Percentiles rank a stretch among this genome's conserved stretches.
These are phyloP conservation scores for Aureoboletus auriporus DNA, from an alignment of 768 basidiomycete species.

Conservation along the genomic window DNA sequence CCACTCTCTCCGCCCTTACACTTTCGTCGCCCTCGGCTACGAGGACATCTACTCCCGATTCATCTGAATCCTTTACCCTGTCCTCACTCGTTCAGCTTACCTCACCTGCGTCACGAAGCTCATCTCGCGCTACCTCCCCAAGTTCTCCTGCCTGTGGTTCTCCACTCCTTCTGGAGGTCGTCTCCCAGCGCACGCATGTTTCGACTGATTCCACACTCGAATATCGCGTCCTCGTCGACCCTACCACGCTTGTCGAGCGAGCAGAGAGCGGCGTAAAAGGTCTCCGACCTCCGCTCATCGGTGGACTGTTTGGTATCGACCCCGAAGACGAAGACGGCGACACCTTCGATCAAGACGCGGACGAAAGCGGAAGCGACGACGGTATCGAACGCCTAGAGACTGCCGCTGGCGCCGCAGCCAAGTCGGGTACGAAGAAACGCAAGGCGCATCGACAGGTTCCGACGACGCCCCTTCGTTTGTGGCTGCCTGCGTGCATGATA, in stretches of 20 bases:
- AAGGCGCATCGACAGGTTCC: conserved; percentile 35
- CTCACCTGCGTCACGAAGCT: neutral
- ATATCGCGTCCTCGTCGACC: conserved; percentile 77
- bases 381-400: conserved; percentile 23
- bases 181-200: conserved; percentile 58
- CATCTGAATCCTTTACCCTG: conserved; percentile 7
- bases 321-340: conserved; percentile 45
- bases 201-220: conserved; percentile 72
- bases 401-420: conserved; percentile 18
- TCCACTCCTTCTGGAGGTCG: conserved; percentile 60
- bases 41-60: neutral
- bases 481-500: conserved; percentile 84
- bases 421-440: conserved; percentile 18
- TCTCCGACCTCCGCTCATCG: conserved; percentile 42
- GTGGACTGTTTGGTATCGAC: conserved; percentile 35
- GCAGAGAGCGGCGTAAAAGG: conserved; percentile 67
- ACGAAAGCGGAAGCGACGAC: conserved; percentile 44
- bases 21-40: conserved; percentile 13
- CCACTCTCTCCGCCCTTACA: conserved; percentile 8
- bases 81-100: conserved; percentile 16
- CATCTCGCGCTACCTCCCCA: conserved; percentile 3
- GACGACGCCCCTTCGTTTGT: conserved; percentile 56
- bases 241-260: conserved; percentile 58
- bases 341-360: conserved; percentile 23
- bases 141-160: conserved; percentile 22